Percentiles rank a stretch among this genome's conserved stretches.
These are phyloP conservation scores for Polychytrium aggregatum DNA, from an alignment of 192 early-diverging fungal species.

Conservation along the genomic window DNA sequence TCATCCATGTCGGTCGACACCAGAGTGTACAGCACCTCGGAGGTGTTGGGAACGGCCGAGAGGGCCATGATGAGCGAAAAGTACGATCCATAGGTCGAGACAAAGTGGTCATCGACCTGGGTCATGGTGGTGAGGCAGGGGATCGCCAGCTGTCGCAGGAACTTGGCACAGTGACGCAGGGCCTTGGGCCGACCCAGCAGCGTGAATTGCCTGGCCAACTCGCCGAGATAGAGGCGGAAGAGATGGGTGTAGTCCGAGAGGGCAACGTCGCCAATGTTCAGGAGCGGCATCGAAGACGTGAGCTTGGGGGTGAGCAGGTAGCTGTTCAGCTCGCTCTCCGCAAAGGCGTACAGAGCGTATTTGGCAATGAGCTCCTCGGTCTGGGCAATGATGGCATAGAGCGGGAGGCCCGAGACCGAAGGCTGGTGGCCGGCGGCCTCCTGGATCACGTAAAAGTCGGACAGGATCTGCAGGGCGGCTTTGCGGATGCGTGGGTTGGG, in stretches of 20 bases:
- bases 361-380: conserved; percentile 16
- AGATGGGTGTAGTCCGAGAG: conserved; percentile 19
- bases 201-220: conserved; percentile 26
- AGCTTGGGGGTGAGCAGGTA: conserved; percentile 18
- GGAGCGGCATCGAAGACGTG: conserved; percentile 13
- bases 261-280: conserved; percentile 25
- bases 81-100: conserved; percentile 22
- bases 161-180: conserved; percentile 30
- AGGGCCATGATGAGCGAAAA: conserved; percentile 29
- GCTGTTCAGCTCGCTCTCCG: conserved; percentile 27
- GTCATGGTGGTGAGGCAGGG: conserved; percentile 23
- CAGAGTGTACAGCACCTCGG: conserved; percentile 21
- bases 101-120: conserved; percentile 22
- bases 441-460: conserved; percentile 27
- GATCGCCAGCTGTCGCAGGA: conserved; percentile 21
- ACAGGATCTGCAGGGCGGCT: conserved; percentile 20
- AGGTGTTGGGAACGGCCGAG: conserved; percentile 22
- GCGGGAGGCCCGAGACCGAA: conserved; percentile 16
- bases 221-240: conserved; percentile 33
- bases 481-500: conserved; percentile 31
- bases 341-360: conserved; percentile 29
- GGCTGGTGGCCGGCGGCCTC: conserved; percentile 13
- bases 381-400: conserved; percentile 24
- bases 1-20: conserved; percentile 15
- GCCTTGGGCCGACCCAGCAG: conserved; percentile 29